Conservation (phyloP, 257 asterid species). For the Coffea eugenioides region DNA sequence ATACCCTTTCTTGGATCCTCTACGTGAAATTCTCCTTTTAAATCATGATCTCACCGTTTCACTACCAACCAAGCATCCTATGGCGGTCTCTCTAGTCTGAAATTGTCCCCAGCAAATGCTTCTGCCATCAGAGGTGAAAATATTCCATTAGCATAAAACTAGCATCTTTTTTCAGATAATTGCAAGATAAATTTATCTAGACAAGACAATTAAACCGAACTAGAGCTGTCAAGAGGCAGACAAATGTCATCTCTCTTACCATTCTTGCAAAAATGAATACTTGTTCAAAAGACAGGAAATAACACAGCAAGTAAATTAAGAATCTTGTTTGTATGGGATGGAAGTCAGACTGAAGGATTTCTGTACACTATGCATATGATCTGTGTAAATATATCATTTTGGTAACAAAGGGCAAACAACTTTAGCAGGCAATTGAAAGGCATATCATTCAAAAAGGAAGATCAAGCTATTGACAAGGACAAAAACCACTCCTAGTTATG, state of each 20-base stretch:
- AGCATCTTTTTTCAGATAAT: conserved; percentile 1
- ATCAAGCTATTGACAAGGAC: conserved; percentile 14
- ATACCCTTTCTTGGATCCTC: conserved; percentile 28
- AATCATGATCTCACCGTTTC: conserved; percentile 13
- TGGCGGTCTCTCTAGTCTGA: conserved; percentile 27
- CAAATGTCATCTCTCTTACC: background rate
- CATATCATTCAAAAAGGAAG: background rate
- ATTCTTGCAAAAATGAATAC: background rate
- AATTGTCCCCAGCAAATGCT: conserved; percentile 37
- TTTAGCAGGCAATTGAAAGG: conserved; percentile 3
- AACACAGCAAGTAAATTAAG: background rate
- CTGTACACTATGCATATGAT: background rate
- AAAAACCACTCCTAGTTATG: background rate
- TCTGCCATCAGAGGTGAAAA: conserved; percentile 32
- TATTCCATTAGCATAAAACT: conserved; percentile 13
- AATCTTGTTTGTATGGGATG: background rate
- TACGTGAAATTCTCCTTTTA: background rate
- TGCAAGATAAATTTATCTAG: background rate
- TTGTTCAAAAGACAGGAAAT: background rate
- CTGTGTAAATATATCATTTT: conserved; percentile 2
- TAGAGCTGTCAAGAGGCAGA: background rate
- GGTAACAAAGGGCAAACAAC: conserved; percentile 4
- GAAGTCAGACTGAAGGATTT: background rate
- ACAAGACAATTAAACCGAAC: background rate
- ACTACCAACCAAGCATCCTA: conserved; percentile 27